These are phyloP conservation scores for Picea engelmannii DNA, from an alignment of 83 land plant genomes.

Conservation along the genomic window DNA sequence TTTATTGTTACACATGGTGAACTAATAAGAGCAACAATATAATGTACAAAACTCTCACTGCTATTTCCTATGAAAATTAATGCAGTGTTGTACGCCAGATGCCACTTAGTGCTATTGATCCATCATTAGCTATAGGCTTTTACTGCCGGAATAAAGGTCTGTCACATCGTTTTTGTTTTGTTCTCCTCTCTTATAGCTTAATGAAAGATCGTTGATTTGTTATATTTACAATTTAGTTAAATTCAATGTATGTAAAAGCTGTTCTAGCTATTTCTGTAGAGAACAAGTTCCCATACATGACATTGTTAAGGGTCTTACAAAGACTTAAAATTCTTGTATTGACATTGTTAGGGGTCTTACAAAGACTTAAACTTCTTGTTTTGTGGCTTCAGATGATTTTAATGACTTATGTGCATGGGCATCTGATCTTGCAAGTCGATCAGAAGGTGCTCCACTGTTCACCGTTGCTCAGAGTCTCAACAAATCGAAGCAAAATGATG, in stretches of 20 bases:
- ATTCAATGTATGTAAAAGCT: too few relatives aligned
- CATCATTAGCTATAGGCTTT: constrained; percentile 95
- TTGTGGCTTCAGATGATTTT: constrained; percentile 71
- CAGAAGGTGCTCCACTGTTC: constrained; percentile 93
- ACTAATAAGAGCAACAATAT: not conserved
- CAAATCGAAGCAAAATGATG: constrained; percentile 17
- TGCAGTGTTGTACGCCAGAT: constrained; percentile 74
- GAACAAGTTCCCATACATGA: too few relatives aligned
- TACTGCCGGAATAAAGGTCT: constrained; percentile 87
- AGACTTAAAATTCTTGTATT: too few relatives aligned
- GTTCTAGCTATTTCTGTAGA: too few relatives aligned
- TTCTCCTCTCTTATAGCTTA: too few relatives aligned
- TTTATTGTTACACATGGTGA: not conserved
- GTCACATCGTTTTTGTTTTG: not conserved
- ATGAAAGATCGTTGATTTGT: too few relatives aligned
- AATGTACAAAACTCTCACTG: not conserved
- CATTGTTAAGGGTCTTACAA: too few relatives aligned
- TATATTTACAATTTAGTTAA: too few relatives aligned
- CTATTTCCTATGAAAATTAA: not conserved
- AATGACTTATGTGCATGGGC: constrained; percentile 84
- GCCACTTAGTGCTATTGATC: constrained; percentile 78
- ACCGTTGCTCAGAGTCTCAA: constrained; percentile 58
- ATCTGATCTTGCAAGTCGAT: constrained; percentile 65
- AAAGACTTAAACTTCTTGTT: too few relatives aligned
- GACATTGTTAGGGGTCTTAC: too few relatives aligned